Conservation (phyloP, 768 basidiomycete species). For the Suillus cothurnatus region DNA sequence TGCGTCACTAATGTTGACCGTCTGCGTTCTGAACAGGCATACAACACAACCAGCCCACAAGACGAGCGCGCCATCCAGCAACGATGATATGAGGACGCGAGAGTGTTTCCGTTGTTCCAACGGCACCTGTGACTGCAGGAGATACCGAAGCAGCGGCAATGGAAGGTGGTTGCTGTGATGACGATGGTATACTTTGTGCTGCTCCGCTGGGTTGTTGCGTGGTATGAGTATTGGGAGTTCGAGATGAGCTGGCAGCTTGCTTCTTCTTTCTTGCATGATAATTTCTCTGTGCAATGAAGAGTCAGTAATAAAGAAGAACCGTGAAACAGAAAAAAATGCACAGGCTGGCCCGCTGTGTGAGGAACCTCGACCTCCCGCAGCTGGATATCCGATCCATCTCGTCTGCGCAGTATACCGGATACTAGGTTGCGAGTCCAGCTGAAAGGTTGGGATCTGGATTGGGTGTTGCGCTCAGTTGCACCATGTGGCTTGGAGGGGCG, state of each 20-base stretch:
- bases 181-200: background rate
- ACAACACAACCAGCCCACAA: too few relatives aligned
- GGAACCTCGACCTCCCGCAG: background rate
- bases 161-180: background rate
- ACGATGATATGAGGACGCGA: background rate
- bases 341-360: background rate
- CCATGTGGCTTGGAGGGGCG: background rate
- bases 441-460: background rate
- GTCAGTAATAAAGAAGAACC: background rate
- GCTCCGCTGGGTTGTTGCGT: background rate
- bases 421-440: background rate
- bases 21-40: too few relatives aligned
- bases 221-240: too few relatives aligned
- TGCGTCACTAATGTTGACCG: too few relatives aligned
- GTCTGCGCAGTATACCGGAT: background rate
- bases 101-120: background rate
- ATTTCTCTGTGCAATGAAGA: background rate
- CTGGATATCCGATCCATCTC: background rate
- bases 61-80: background rate
- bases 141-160: background rate
- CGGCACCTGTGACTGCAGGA: background rate
- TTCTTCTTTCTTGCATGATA: background rate
- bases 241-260: background rate
- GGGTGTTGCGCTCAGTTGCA: background rate
- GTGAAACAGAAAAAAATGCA: background rate